A percentile compares a stretch with the other conserved stretches of the same genome.
Conservation (phyloP, 495 filamentous ascomycete species). For the Stereocaulon alpinum region DNA sequence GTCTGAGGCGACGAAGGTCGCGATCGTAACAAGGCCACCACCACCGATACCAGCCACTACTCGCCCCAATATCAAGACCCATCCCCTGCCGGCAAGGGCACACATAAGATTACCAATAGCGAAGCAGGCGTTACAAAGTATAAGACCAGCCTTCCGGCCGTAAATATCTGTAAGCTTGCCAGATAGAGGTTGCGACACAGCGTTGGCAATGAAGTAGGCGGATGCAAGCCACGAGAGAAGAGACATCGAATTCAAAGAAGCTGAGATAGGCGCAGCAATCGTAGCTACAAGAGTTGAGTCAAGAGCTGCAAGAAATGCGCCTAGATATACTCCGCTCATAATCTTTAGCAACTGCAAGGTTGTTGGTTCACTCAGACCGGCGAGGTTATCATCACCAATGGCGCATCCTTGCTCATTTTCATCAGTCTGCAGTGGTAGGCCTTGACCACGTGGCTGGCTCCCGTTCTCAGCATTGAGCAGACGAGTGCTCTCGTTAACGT, state of each 20-base stretch:
- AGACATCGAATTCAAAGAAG: conserved; percentile 68
- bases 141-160: neutral
- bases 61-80: neutral
- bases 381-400: too few species aligned
- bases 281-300: conserved; percentile 79
- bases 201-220: conserved; percentile 82
- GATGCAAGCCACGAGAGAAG: conserved; percentile 84
- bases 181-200: conserved; percentile 51
- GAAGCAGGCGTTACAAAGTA: neutral
- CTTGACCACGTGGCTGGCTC: too few species aligned
- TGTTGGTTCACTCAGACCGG: neutral
- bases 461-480: too few species aligned
- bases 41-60: neutral
- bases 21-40: neutral
- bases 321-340: conserved; percentile 50
- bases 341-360: conserved; percentile 27
- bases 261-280: conserved; percentile 72
- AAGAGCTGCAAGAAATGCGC: conserved; percentile 73
- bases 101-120: neutral
- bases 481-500: too few species aligned
- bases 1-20: neutral
- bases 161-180: conserved; percentile 12
- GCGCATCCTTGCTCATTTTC: too few species aligned
- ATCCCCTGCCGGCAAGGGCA: neutral
- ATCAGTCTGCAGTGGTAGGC: too few species aligned